These are phyloP conservation scores for Eimeria maxima DNA, from an alignment of 169 alveolate genomes.

Conservation along the genomic window DNA sequence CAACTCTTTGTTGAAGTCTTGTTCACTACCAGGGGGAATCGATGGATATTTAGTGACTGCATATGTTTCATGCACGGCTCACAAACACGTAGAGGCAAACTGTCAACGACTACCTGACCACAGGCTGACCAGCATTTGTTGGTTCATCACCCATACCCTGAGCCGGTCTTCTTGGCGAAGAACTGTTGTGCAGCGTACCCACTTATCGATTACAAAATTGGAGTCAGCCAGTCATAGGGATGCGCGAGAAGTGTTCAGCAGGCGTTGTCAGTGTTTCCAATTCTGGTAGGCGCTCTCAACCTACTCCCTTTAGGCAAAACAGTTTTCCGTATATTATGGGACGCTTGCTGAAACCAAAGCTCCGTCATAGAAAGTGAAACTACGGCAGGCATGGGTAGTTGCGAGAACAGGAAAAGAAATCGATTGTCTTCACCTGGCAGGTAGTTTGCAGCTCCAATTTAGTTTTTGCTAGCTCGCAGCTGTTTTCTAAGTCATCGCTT, in stretches of 20 bases:
- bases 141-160: neutral
- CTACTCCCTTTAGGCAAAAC: neutral
- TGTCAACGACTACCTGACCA: neutral
- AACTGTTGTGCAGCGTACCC: neutral
- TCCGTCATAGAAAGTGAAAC: neutral
- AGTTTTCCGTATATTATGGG: neutral
- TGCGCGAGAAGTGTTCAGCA: neutral
- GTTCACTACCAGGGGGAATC: neutral
- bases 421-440: neutral
- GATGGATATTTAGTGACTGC: neutral
- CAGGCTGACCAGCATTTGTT: neutral
- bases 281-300: neutral
- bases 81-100: neutral
- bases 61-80: neutral
- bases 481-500: neutral
- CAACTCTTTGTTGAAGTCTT: neutral
- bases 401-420: neutral
- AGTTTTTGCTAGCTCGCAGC: neutral
- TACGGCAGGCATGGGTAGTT: neutral
- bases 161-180: too few relatives aligned
- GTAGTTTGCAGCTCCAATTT: neutral
- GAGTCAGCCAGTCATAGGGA: neutral
- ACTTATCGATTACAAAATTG: neutral
- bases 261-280: neutral
- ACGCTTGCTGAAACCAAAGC: neutral